Base-by-base conservation (phyloP, 345 rosid genomes). In the Linum lewisii region DNA sequence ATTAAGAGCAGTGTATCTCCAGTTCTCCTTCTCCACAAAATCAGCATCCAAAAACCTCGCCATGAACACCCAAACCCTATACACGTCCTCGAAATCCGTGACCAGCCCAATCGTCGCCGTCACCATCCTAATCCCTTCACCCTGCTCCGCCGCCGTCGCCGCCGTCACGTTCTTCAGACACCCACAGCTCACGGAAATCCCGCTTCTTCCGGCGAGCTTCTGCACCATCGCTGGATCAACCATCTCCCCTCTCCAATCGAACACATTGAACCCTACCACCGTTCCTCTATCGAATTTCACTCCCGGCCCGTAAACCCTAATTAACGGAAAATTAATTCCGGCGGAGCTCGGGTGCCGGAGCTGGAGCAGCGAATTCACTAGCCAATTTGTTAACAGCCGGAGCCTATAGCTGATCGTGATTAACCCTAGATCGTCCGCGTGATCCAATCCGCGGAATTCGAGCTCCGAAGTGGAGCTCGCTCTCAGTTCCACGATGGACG, bases 181-280 rank as follows among this genome's bases (percentile, higher is more conserved):
- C n/a, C 84, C 94, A 29, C 57, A 63, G 57, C 84, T 66, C 58
- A 88, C 36, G 14, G 86, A 77, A 37, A 92, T 81, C 54, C 74
- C 82, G 54, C 76, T 72, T 62, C 95, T 64, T 56, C 78, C 97
- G 0, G 91, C 97, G 3, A 92, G 90, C 72, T 66, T 88, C 74
- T 84, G 91, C 21, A 88, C 87, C 21, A 86, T 57, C 36, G 22
- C 63, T 8, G 98, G 95, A 32, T 85, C 79, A 0, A 92, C 72
- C 66, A 69, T 92, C 38, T 81, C 82, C 7, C 86, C 94, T 68
- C 86, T 88, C 98, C 97, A 92, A 20, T 92, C 91, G n/a, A 84
- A 84, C 1, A 92, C 53, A 52, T 88, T 88, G 72, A 92, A 92
- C 56, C 96, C 84, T 24, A 86, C 29, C 0, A 81, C 82, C 6